These are phyloP conservation scores for Scheffersomyces amazonensis DNA, from an alignment of 805 yeast genomes.

Conservation along the genomic window DNA sequence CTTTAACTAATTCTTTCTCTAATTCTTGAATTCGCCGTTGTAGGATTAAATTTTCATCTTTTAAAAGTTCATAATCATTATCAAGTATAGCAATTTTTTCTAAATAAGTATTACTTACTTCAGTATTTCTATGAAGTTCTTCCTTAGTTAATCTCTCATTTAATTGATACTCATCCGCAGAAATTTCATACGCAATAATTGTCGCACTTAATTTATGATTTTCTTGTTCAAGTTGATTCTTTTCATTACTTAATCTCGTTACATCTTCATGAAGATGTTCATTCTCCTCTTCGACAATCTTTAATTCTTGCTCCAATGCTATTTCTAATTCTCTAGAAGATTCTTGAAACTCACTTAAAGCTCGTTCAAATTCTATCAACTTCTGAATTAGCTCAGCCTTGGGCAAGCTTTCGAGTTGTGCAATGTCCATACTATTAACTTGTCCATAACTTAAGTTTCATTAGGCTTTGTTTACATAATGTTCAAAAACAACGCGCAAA, in stretches of 20 bases:
- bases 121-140: constrained; percentile 19
- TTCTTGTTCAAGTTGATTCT: no score
- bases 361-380: constrained; percentile 34
- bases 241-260: no score
- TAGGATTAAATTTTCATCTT: neutral
- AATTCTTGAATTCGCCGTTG: neutral
- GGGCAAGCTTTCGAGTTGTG: constrained; percentile 2
- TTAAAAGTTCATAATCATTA: constrained; percentile 30
- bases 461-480: no score
- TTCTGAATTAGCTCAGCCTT: constrained; percentile 7
- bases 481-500: no score
- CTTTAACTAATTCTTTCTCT: neutral
- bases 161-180: neutral
- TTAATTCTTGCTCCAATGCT: constrained; percentile 43
- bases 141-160: neutral
- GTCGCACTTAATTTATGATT: no score
- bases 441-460: no score
- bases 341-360: constrained; percentile 40
- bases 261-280: no score
- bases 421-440: neutral
- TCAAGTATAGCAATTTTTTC: constrained; percentile 43
- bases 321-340: constrained; percentile 43
- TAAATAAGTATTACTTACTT: constrained; percentile 38
- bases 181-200: neutral
- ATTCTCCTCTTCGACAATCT: constrained; percentile 27